Conservation (phyloP, 352 stramenopile genomes). For the Pythium guiyangense region DNA sequence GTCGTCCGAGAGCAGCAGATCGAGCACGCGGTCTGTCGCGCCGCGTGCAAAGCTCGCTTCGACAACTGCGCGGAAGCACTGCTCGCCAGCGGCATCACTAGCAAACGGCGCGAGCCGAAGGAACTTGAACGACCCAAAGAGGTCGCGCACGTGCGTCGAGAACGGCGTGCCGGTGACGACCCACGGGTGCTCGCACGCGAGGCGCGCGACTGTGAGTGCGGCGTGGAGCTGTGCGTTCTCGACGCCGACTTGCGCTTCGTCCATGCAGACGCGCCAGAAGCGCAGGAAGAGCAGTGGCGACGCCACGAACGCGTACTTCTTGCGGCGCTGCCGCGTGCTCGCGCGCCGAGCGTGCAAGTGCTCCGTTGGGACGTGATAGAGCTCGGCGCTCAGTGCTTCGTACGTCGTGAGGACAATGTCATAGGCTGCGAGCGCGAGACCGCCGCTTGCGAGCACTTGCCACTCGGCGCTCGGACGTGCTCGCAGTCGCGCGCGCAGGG, state of each 20-base stretch:
- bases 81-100: constrained; percentile 14
- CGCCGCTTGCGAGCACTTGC: constrained; percentile 41
- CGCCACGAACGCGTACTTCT: constrained; percentile 80
- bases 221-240: constrained; percentile 72
- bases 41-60: constrained; percentile 31
- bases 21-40: constrained; percentile 34
- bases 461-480: constrained; percentile 40
- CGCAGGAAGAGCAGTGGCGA: constrained; percentile 85
- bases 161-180: constrained; percentile 89
- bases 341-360: constrained; percentile 36
- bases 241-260: constrained; percentile 91
- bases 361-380: constrained; percentile 63
- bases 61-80: constrained; percentile 31
- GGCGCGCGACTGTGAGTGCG: constrained; percentile 75
- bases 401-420: constrained; percentile 93
- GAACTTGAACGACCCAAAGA: constrained; percentile 84
- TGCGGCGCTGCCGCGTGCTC: constrained; percentile 52
- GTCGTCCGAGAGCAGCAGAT: constrained; percentile 38
- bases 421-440: constrained; percentile 55
- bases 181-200: constrained; percentile 74
- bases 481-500: constrained; percentile 28
- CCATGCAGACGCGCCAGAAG: constrained; percentile 90
- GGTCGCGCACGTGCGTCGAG: constrained; percentile 72
- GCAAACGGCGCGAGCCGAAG: constrained; percentile 48
- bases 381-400: constrained; percentile 74